Base-by-base conservation (phyloP, 192 early-diverging fungal genomes). In the Gaertneriomyces semiglobifer region DNA sequence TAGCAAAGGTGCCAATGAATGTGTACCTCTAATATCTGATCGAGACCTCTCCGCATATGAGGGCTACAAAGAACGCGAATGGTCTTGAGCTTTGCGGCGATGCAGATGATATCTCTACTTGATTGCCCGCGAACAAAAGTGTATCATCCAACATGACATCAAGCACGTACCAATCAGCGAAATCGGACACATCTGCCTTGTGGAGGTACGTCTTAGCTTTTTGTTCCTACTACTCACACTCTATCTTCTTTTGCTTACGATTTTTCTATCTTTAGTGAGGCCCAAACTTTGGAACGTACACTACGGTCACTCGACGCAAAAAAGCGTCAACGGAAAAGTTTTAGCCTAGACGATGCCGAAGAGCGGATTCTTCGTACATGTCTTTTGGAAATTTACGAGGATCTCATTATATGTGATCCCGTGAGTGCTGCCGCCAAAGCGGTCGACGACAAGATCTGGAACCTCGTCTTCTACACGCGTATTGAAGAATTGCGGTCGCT, bases 361-460 rank as follows among this genome's bases (percentile, higher is more conserved):
- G 55, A 16, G 16, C 20, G 33, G 0, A 25, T 42, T 12, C 63
- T 55, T 3, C 68, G 68, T 0, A 12, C 58, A n/a, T 71, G 54
- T 43, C 57, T 72, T 19, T 56, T 66, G 18, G 43, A 61, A 42
- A 20, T 53, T 9, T 66, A 63, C 39, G 63, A 72, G 42, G 70
- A 72, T 18, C 8, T 72, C 5, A 9, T 65, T 12, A 19, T 61
- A 11, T n/a, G 33, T 11, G 63, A 72, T 40, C 70, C 70, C 2
- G 20, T 44, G 6, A 45, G 60, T 18, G 62, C 63, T n/a, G 16
- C 43, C 7, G 10, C 11, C 12, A 58, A 66, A 18, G 66, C 50
- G 19, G 53, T 79, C 2, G 67, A 75, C 42, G 77, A 79, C n/a
- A 61, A 66, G 25, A 60, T 75, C 39, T 79, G 77, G 77, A 75